These are phyloP conservation scores for Nigrospora sphaerica DNA, from an alignment of 2,329 filamentous ascomycete genomes.

Conservation along the genomic window DNA sequence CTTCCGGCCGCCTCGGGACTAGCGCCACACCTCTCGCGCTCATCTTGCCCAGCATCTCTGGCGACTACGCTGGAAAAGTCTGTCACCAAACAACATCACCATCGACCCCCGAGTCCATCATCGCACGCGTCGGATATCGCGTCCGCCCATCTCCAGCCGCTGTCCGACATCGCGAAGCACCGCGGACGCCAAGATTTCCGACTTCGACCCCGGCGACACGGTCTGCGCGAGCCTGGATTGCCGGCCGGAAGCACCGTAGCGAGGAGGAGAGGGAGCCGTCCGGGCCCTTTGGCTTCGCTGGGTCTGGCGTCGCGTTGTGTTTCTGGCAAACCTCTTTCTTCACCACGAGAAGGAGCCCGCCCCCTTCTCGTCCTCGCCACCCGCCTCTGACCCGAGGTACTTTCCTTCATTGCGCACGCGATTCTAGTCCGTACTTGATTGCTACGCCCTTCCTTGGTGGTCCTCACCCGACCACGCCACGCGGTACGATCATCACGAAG, in stretches of 20 bases:
- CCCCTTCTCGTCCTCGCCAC: too few relatives aligned
- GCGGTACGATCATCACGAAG: too few relatives aligned
- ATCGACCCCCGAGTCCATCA: conserved; percentile 24
- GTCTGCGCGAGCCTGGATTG: conserved; percentile 2
- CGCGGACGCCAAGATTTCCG: conserved; percentile 8
- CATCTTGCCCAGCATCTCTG: too few relatives aligned
- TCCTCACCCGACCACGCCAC: too few relatives aligned
- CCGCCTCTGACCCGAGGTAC: too few relatives aligned
- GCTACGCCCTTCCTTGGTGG: not conserved
- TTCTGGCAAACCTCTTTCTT: not conserved
- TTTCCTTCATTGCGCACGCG: not conserved
- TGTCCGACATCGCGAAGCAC: conserved; percentile 22
- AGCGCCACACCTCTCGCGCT: too few relatives aligned
- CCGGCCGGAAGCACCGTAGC: not conserved
- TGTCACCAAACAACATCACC: conserved; percentile 1
- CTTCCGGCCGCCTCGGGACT: too few relatives aligned
- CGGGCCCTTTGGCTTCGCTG: not conserved
- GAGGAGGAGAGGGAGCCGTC: not conserved
- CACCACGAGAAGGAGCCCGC: not conserved
- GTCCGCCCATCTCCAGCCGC: conserved; percentile 23
- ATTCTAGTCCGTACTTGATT: not conserved
- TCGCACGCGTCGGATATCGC: conserved; percentile 47
- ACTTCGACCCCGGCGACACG: conserved; percentile 1
- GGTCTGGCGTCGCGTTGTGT: not conserved
- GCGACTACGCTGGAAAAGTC: not conserved